Evolutionary conservation across 2,329 filamentous ascomycete genomes (phyloP).

Genomic region (Ceratocystis cacaofunesta): DNA sequence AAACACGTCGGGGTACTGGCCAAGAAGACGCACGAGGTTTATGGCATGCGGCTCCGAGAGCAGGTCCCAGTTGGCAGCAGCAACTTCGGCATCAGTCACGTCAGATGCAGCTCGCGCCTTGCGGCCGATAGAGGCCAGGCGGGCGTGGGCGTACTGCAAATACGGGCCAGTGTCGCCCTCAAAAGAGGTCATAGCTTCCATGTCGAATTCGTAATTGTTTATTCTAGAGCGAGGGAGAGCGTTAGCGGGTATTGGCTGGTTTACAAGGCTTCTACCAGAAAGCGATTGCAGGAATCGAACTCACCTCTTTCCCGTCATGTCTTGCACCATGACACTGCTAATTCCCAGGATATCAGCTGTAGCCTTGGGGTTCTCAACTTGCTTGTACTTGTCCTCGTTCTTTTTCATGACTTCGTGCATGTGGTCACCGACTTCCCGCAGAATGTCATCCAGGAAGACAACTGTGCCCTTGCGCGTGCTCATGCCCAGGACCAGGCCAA

Average conservation of each 20-base stretch:
- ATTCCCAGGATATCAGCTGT: slow-evolving; percentile 84
- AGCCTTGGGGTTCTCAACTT: slow-evolving; percentile 68
- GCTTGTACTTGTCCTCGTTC: slow-evolving; percentile 79
- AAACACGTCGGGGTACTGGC: slow-evolving; percentile 74
- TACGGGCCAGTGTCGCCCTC: slow-evolving; percentile 78
- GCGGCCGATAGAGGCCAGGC: slow-evolving; percentile 50
- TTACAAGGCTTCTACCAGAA: not conserved
- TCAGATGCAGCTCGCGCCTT: slow-evolving; percentile 40
- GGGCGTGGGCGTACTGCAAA: slow-evolving; percentile 69
- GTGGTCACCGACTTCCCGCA: slow-evolving; percentile 69
- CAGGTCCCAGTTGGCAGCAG: slow-evolving; percentile 48
- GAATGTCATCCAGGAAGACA: slow-evolving; percentile 58
- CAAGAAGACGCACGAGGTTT: slow-evolving; percentile 59
- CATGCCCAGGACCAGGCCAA: slow-evolving; percentile 57
- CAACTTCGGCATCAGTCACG: slow-evolving; percentile 42
- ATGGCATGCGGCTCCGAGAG: slow-evolving; percentile 58
- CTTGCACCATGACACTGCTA: slow-evolving; percentile 92
- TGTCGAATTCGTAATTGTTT: slow-evolving; percentile 59
- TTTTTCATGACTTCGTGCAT: slow-evolving; percentile 97
- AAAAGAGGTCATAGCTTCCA: slow-evolving; percentile 69
- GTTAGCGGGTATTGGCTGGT: slow-evolving; percentile 14
- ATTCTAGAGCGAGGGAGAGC: slow-evolving; percentile 28
- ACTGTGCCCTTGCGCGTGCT: slow-evolving; percentile 58
- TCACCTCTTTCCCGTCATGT: slow-evolving; percentile 75
- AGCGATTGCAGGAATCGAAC: not conserved